These are phyloP conservation scores for Volvariella volvacea DNA, from an alignment of 1,284 basidiomycete species.

Conservation along the genomic window DNA sequence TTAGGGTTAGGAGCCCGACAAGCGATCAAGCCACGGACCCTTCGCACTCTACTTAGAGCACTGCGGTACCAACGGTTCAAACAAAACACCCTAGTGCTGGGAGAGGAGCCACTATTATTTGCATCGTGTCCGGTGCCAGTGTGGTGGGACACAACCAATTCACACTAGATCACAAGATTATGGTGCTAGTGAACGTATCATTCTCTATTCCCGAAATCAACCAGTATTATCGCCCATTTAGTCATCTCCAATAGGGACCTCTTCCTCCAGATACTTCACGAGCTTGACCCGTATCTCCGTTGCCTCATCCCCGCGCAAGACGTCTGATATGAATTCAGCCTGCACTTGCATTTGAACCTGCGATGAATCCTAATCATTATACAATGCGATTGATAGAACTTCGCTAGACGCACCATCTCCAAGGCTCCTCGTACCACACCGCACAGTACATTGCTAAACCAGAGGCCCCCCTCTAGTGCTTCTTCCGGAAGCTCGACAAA, in stretches of 20 bases:
- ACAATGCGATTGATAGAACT: neutral
- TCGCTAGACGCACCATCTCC: conserved; percentile 80
- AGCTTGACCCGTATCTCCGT: conserved; percentile 93
- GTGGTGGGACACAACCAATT: too few relatives aligned
- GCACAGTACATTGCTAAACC: conserved; percentile 95
- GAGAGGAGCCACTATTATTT: too few relatives aligned
- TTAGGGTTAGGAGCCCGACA: neutral
- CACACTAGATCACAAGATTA: too few relatives aligned
- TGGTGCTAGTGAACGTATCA: too few relatives aligned
- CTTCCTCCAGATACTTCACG: conserved; percentile 91
- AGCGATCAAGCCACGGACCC: neutral
- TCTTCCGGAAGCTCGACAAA: conserved; percentile 97
- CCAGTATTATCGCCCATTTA: too few relatives aligned
- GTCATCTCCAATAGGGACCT: conserved; percentile 79
- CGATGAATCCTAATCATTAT: conserved; percentile 1
- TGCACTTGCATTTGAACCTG: conserved; percentile 98
- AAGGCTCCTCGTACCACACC: conserved; percentile 90
- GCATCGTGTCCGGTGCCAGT: too few relatives aligned
- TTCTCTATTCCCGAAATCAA: too few relatives aligned
- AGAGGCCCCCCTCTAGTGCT: conserved; percentile 85
- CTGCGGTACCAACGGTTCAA: too few relatives aligned
- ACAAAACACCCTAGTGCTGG: too few relatives aligned
- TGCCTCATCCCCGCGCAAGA: conserved; percentile 86
- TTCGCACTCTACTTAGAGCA: too few relatives aligned
- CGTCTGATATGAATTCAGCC: conserved; percentile 85